phyloP scores from a whole-genome alignment of 495 filamentous ascomycete species.

The Hypoxylon cercidicola region DNA sequence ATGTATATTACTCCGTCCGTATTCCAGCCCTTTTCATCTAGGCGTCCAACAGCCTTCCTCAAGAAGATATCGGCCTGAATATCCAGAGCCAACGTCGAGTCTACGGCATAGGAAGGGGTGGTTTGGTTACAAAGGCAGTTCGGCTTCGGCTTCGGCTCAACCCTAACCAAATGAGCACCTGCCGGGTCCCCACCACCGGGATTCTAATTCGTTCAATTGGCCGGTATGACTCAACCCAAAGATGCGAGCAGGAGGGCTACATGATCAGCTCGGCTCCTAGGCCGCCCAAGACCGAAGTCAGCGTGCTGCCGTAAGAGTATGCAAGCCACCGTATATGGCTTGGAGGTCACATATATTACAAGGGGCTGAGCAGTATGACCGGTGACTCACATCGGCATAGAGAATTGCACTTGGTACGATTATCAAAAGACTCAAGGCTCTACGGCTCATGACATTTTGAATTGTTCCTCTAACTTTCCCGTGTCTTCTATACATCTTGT shows the following conservation, averaged over 20 bases:
- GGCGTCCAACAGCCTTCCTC: conserved; percentile 51
- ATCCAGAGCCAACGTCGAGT: conserved; percentile 51
- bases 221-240: neutral
- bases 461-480: too few species aligned
- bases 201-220: conserved; percentile 19
- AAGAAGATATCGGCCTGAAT: conserved; percentile 63
- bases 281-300: too few species aligned
- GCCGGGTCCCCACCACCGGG: neutral
- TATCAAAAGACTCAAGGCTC: neutral
- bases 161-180: neutral
- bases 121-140: conserved; percentile 1
- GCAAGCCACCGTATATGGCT: too few species aligned
- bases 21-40: conserved; percentile 67
- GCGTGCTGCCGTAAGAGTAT: too few species aligned
- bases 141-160: conserved; percentile 44
- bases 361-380: too few species aligned
- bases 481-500: too few species aligned
- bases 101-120: neutral
- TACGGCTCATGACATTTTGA: too few species aligned
- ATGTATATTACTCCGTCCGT: conserved; percentile 50
- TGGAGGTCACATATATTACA: too few species aligned
- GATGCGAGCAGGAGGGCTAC: too few species aligned
- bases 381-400: neutral
- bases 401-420: neutral
- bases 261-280: too few species aligned